phyloP scores from a whole-genome alignment of 2,329 filamentous ascomycete species.

The Drechslerella dactyloides region DNA sequence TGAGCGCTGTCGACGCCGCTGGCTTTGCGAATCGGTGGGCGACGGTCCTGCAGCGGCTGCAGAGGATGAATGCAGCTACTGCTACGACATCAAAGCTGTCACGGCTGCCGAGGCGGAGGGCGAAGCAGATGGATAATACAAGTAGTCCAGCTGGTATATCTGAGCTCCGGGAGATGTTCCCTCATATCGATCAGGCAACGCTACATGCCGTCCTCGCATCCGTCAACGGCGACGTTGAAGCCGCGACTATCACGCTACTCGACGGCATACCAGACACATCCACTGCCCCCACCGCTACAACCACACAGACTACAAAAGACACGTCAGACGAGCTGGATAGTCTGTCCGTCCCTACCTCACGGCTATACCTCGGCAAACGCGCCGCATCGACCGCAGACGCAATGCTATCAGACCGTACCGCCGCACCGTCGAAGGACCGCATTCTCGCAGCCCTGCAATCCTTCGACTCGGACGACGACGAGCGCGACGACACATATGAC shows the following conservation, averaged over 20 bases:
- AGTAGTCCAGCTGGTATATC: not conserved
- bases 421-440: constrained; percentile 76
- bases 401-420: constrained; percentile 50
- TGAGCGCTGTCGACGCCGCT: constrained; percentile 7
- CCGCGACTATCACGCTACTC: constrained; percentile 27
- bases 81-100: constrained; percentile 18
- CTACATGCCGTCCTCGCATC: constrained; percentile 19
- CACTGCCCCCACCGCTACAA: not conserved
- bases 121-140: constrained; percentile 1
- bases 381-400: constrained; percentile 22
- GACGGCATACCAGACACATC: constrained; percentile 5
- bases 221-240: constrained; percentile 32
- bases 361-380: constrained; percentile 43
- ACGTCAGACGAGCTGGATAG: constrained; percentile 26
- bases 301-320: not conserved
- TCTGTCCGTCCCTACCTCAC: constrained; percentile 12
- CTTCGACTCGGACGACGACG: constrained; percentile 93
- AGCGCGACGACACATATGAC: constrained; percentile 95
- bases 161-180: constrained; percentile 31
- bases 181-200: constrained; percentile 1
- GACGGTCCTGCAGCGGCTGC: constrained; percentile 25
- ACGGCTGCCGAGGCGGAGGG: constrained; percentile 20
- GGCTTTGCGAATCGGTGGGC: constrained; percentile 33
- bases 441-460: constrained; percentile 85
- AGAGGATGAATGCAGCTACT: not conserved